Percentiles rank a stretch among this genome's conserved stretches.
Evolutionary conservation across 176 grass and related monocot species (phyloP).

Genomic region (Phyllostachys edulis): DNA sequence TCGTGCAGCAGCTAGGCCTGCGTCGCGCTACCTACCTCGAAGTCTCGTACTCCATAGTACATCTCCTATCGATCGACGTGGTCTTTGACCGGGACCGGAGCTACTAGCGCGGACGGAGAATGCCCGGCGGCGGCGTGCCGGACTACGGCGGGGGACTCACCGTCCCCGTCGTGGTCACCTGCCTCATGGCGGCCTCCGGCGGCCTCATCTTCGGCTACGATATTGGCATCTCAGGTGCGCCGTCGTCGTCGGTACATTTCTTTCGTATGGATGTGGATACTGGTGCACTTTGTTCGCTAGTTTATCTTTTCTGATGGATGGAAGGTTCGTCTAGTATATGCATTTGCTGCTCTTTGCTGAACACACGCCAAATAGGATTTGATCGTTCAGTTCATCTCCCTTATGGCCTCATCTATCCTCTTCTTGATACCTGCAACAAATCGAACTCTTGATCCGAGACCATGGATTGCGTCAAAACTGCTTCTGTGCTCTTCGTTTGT

Average conservation of each 20-base stretch:
- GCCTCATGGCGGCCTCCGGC: constrained; percentile 90
- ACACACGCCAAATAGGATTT: background rate
- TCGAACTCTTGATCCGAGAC: background rate
- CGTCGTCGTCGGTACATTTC: background rate
- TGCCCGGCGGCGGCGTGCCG: constrained; percentile 41
- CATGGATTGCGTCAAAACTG: background rate
- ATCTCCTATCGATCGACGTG: background rate
- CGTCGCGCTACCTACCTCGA: background rate
- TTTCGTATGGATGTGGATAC: background rate
- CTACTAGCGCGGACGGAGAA: background rate
- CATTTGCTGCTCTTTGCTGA: background rate
- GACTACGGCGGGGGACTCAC: constrained; percentile 66
- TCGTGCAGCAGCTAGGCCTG: background rate
- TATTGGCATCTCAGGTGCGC: constrained; percentile 91
- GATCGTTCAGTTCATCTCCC: background rate
- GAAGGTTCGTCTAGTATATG: background rate
- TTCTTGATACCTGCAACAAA: background rate
- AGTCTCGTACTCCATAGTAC: background rate
- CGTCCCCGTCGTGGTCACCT: constrained; percentile 64
- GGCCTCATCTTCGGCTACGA: constrained; percentile 98
- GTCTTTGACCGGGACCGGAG: background rate
- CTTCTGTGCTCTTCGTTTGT: background rate
- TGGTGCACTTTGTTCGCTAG: background rate
- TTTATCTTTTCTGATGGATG: background rate
- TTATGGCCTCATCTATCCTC: background rate